phyloP scores from a whole-genome alignment of 2,329 filamentous ascomycete genomes.

The Blastomyces percursus region DNA sequence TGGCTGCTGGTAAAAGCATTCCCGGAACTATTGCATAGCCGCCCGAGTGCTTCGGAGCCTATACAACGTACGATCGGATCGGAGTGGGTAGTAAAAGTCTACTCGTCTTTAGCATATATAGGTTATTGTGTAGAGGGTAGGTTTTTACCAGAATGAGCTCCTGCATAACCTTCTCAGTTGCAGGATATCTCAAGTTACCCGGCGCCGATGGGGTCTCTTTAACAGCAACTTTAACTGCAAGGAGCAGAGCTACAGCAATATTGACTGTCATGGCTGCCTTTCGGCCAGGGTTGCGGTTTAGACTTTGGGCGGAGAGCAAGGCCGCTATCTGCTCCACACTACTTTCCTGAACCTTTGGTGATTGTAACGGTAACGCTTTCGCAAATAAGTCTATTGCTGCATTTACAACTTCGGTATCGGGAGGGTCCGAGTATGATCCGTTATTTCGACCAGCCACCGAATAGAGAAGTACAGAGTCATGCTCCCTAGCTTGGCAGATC shows the following conservation, averaged over 20 bases:
- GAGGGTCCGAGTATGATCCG: conserved; percentile 55
- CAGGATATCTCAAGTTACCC: conserved; percentile 61
- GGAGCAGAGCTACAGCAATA: conserved; percentile 67
- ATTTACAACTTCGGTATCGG: conserved; percentile 88
- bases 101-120: conserved; percentile 19
- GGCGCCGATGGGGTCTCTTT: conserved; percentile 64
- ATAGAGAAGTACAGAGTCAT: conserved; percentile 78
- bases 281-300: conserved; percentile 76
- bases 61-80: conserved; percentile 80
- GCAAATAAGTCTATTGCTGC: conserved; percentile 88
- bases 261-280: conserved; percentile 90
- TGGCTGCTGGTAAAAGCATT: conserved; percentile 81
- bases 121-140: neutral
- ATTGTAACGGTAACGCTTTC: conserved; percentile 78
- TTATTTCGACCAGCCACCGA: conserved; percentile 40
- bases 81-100: conserved; percentile 64
- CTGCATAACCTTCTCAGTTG: conserved; percentile 62
- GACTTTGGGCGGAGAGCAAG: conserved; percentile 65
- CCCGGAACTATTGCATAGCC: conserved; percentile 73
- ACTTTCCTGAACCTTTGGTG: conserved; percentile 87
- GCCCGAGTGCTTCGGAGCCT: conserved; percentile 73
- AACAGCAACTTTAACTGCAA: conserved; percentile 70
- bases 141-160: conserved; percentile 64
- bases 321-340: conserved; percentile 88
- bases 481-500: conserved; percentile 72